Evolutionary conservation across 2,329 filamentous ascomycete genomes (phyloP), one percentile per base, ranked within the genome.

Genomic region (Cyphellophora attinorum): DNA sequence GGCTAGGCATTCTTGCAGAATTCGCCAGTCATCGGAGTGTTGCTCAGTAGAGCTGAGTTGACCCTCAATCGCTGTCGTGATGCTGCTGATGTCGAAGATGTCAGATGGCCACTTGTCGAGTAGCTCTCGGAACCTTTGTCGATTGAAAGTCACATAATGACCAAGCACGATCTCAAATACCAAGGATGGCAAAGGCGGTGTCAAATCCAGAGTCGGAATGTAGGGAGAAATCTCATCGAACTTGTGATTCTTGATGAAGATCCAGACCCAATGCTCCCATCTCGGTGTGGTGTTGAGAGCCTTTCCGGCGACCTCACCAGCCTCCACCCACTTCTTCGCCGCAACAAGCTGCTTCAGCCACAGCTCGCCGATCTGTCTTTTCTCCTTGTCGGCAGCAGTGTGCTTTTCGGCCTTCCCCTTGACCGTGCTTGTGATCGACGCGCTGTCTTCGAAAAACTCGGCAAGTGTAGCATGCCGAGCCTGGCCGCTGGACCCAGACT

Each of bases 251-350:
- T 85, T 81, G 5, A 86, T 85, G 60, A 98, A 98, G 0, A 76
- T 80, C 76, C 83, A 93, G 4, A 93, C 81, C 86, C 89, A 96
- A 50, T 93, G 85, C 60, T 96, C 88, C 91, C 91, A 98, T 47
- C 81, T 69, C 31, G 81, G 70, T 1, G 85, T 76, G 1, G 80
- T 85, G 28, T 77, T 77, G 1, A 98, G 67, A 1, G 95, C 88
- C 51, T 80, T 85, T 11, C 81, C 83, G 39, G 86, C 89, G 3
- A 93, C 69, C 50, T 81, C 70, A 1, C 85, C 89, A 5, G 91
- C 91, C 38, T 72, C 66, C 6, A 56, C 55, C 91, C 91, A 98
- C 41, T 89, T 70, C 6, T 75, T 70, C 1, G 74, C 68, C 21
- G 79, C 74, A 19, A 94, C 74, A 19, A 96, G 70, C 50, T 94